Conservation (phyloP, 345 rosid genomes). For the Balakata baccata region DNA sequence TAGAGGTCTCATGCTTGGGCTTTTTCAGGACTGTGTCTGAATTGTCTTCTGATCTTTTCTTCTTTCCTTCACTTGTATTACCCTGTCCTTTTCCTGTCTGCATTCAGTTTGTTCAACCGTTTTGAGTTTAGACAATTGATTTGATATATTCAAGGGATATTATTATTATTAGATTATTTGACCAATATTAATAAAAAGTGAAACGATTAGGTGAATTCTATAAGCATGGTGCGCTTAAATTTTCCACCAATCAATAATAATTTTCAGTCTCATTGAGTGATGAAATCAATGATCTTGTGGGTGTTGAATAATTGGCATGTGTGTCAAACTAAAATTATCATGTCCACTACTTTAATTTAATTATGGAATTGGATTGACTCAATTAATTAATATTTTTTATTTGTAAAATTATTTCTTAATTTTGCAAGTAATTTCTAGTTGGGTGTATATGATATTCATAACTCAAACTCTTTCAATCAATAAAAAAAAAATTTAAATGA, state of each 20-base stretch:
- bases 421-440: no score
- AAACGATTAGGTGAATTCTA: background rate
- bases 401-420: no score
- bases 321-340: no score
- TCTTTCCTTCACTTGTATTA: slow-evolving; percentile 51
- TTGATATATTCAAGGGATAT: background rate
- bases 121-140: background rate
- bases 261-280: background rate
- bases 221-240: background rate
- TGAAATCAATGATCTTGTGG: background rate
- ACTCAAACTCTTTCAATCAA: background rate
- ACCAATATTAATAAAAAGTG: background rate
- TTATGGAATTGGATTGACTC: no score
- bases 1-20: slow-evolving; percentile 49
- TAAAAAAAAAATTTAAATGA: background rate
- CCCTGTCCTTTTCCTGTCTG: slow-evolving; percentile 47
- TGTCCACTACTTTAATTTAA: no score
- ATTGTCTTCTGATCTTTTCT: slow-evolving; percentile 56
- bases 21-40: slow-evolving; percentile 48
- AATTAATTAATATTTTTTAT: no score
- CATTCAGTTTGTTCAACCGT: background rate
- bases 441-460: no score
- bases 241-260: background rate
- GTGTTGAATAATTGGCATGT: background rate
- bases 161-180: background rate